Conservation (phyloP, 179 eudicot species). For the Silene vulgaris region DNA sequence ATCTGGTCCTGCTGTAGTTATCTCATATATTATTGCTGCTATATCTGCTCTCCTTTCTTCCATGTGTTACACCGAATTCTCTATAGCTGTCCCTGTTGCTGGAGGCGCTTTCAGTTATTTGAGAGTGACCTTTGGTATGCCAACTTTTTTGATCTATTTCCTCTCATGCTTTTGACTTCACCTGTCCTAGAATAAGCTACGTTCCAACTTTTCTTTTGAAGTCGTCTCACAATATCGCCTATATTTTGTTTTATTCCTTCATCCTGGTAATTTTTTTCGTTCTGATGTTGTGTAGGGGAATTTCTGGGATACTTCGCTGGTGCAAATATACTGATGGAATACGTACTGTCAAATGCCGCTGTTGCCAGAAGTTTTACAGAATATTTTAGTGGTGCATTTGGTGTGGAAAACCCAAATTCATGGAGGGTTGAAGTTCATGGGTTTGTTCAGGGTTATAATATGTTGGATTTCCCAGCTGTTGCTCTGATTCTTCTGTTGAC, state of each 20-base stretch:
- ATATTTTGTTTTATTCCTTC: no score
- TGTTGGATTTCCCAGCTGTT: constrained; percentile 82
- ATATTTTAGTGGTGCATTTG: constrained; percentile 53
- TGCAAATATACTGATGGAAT: constrained; percentile 79
- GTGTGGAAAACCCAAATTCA: constrained; percentile 49
- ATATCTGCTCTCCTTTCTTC: constrained; percentile 70
- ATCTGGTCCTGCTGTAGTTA: constrained; percentile 66
- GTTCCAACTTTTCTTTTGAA: neutral
- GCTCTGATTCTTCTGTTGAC: constrained; percentile 66
- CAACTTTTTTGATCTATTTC: neutral
- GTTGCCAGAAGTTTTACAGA: constrained; percentile 84
- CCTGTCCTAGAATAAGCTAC: neutral
- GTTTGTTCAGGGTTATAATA: constrained; percentile 54
- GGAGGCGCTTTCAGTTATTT: constrained; percentile 91
- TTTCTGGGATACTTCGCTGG: constrained; percentile 78
- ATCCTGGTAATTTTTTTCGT: neutral
- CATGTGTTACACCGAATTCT: constrained; percentile 73
- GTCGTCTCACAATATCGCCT: neutral
- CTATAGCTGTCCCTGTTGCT: constrained; percentile 68
- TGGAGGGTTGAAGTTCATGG: constrained; percentile 69
- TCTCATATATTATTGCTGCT: constrained; percentile 67
- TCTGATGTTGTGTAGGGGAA: constrained; percentile 48
- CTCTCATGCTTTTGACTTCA: constrained; percentile 12
- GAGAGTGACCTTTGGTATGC: constrained; percentile 73
- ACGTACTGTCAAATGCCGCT: constrained; percentile 77